Conservation (phyloP, 805 yeast genomes). For the Kodamaea hsintzibuensis region DNA sequence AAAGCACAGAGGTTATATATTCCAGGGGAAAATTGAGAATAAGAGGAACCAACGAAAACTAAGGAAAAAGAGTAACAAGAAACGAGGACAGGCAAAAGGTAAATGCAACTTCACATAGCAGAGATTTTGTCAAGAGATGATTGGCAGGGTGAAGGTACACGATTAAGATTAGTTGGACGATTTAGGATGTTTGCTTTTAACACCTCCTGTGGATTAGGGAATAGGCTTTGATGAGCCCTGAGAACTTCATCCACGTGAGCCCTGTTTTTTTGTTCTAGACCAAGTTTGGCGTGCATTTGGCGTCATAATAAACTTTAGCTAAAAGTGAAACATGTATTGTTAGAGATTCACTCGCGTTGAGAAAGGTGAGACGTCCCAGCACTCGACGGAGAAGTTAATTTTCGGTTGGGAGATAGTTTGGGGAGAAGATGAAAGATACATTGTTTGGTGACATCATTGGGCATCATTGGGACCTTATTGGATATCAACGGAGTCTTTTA, state of each 20-base stretch:
- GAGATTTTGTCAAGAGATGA: background rate
- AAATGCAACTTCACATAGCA: background rate
- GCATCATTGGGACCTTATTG: no score
- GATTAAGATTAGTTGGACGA: no score
- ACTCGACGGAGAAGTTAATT: background rate
- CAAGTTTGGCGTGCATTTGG: background rate
- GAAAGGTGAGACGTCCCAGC: background rate
- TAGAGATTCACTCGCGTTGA: background rate
- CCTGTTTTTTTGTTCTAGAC: background rate
- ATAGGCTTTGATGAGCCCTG: background rate
- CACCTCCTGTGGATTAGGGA: background rate
- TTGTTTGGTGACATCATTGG: no score
- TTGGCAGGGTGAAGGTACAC: background rate
- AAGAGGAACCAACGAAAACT: no score
- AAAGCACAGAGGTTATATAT: background rate
- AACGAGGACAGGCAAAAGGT: background rate
- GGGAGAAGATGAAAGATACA: no score
- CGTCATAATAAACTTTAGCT: background rate
- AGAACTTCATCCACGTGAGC: background rate
- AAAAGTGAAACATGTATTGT: conserved; percentile 1
- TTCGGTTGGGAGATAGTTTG: background rate
- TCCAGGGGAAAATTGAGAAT: no score
- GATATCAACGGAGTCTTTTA: no score
- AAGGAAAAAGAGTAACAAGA: background rate
- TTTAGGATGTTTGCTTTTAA: background rate